Evolutionary conservation across 257 asterid genomes (phyloP), one percentile per base, ranked within the genome.

Genomic region (Thymus quinquecostatus): DNA sequence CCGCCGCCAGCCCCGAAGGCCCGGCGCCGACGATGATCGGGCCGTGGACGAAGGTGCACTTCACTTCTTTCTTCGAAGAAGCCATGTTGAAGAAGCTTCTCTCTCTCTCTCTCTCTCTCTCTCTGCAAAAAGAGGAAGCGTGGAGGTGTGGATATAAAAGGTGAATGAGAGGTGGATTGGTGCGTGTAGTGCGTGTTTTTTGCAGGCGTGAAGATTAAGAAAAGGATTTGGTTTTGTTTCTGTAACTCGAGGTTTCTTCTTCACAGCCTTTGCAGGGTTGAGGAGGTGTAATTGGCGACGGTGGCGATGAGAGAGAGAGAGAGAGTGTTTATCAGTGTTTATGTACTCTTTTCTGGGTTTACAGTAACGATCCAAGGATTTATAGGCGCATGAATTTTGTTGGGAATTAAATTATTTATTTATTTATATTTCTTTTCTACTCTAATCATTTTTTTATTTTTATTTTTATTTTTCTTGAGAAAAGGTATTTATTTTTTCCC

Each of bases 11-110:
- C 73, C 98, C 98, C 21, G 98, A 90, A 1, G 98, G 98, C 6
- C 97, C 98, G 8, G 95, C 98, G 4, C 98, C 98, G 13, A 92
- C 75, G 57, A 92, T 88, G 2, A 92, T 90, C 28, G 98, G 98
- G 21, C 91, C 90, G 71, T 75, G 14, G 8, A 80, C 74, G 50
- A 77, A 69, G 3, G 36, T 33, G 61, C 70, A 64, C 13, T 73
- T 74, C 0, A 75, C 44, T 7, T 71, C 64, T 41, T 58, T 61
- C 60, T 63, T 33, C 75, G 28, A 66, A 72, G 86, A 74, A 77
- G 75, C 84, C 92, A 87, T 87, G 28, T 44, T 1, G 3, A 4
- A n/a, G 3, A 51, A 45, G 50, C 41, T 38, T 38, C 41, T 38
- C 5, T 36, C 5, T 21, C 4, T 3, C 5, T 36, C 4, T 1